These are phyloP conservation scores for Penicillium daleae DNA, from an alignment of 495 filamentous ascomycete genomes.

Conservation along the genomic window DNA sequence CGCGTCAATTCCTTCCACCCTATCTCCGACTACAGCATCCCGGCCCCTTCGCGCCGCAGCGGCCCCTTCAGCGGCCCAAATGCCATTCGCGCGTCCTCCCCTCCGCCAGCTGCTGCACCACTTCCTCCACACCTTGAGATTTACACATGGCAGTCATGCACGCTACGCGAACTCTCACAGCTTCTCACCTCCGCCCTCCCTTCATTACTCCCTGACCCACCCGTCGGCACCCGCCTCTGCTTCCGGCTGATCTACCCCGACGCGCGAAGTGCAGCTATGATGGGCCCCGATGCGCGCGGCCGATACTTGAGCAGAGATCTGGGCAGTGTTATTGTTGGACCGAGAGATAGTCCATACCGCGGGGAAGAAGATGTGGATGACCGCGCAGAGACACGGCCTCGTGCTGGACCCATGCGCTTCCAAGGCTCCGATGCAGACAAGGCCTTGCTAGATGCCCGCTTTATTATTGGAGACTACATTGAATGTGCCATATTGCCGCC, in stretches of 20 bases:
- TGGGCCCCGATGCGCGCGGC: conserved; percentile 51
- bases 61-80: conserved; percentile 40
- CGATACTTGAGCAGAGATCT: conserved; percentile 76
- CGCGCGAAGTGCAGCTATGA: conserved; percentile 57
- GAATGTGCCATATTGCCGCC: conserved; percentile 80
- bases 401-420: conserved; percentile 33
- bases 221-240: conserved; percentile 77
- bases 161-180: conserved; percentile 78
- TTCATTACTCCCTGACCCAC: conserved; percentile 69
- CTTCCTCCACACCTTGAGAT: conserved; percentile 76
- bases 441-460: conserved; percentile 72
- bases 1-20: conserved; percentile 71
- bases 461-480: conserved; percentile 89
- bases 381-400: conserved; percentile 29
- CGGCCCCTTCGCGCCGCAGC: conserved; percentile 26
- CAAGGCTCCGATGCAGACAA: conserved; percentile 66
- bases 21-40: conserved; percentile 40
- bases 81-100: conserved; percentile 40
- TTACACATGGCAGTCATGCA: conserved; percentile 87
- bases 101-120: conserved; percentile 39
- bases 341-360: conserved; percentile 33
- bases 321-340: conserved; percentile 76
- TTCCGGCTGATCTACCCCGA: conserved; percentile 90
- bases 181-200: conserved; percentile 72
- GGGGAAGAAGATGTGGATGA: conserved; percentile 57